Evolutionary conservation across 2,329 filamentous ascomycete species (phyloP).

Genomic region (Blastomyces parvus): DNA sequence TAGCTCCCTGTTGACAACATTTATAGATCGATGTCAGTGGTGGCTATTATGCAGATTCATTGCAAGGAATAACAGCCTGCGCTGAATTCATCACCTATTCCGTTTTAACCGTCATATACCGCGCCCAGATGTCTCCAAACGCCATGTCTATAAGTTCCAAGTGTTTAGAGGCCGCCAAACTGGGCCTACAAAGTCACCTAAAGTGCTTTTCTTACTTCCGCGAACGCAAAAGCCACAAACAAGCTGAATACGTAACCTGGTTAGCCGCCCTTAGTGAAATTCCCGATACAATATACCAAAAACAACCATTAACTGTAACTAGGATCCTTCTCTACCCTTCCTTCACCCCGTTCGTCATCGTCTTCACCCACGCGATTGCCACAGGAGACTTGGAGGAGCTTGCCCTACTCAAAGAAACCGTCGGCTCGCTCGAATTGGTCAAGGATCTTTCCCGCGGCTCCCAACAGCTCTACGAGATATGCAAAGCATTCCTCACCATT

Average conservation of each 20-base stretch:
- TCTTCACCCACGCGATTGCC: constrained; percentile 43
- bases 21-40: constrained; percentile 18
- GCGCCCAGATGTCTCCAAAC: constrained; percentile 23
- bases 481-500: constrained; percentile 25
- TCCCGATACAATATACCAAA: neutral
- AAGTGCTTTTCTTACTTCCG: constrained; percentile 22
- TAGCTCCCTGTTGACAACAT: constrained; percentile 17
- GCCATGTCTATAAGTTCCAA: constrained; percentile 21
- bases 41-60: constrained; percentile 17
- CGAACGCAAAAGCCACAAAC: constrained; percentile 20
- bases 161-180: constrained; percentile 21
- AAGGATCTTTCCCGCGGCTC: constrained; percentile 48
- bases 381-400: constrained; percentile 46
- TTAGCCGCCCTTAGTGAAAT: constrained; percentile 4
- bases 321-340: constrained; percentile 34
- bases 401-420: constrained; percentile 46
- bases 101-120: constrained; percentile 31
- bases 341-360: constrained; percentile 41
- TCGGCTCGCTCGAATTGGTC: constrained; percentile 45
- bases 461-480: constrained; percentile 52
- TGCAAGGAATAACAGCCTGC: constrained; percentile 22
- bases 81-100: constrained; percentile 30
- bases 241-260: constrained; percentile 24
- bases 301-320: constrained; percentile 16
- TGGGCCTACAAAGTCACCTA: constrained; percentile 22